Evolutionary conservation across 768 basidiomycete species (phyloP).

Genomic region (Psilocybe azurescens): DNA sequence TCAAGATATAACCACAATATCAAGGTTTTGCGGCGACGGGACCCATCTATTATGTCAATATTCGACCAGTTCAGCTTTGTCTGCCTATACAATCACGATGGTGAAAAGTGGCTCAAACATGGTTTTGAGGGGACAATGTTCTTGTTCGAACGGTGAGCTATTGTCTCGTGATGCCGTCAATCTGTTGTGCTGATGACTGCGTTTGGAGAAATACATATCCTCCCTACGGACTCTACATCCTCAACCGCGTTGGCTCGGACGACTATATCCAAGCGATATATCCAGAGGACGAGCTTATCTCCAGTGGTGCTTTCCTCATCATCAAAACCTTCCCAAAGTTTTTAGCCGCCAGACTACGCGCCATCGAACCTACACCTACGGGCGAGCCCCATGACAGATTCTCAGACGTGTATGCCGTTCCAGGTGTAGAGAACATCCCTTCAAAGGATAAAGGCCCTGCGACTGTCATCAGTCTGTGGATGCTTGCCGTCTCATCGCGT

Average conservation of each 20-base stretch:
- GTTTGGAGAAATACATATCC: conserved; percentile 70
- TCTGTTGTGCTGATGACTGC: conserved; percentile 9
- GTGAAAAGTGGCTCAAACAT: conserved; percentile 79
- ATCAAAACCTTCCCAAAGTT: conserved; percentile 77
- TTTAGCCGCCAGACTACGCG: conserved; percentile 52
- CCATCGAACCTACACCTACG: conserved; percentile 35
- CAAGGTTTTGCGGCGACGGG: conserved; percentile 78
- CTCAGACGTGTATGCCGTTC: conserved; percentile 52
- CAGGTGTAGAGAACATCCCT: conserved; percentile 47
- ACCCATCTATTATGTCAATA: conserved; percentile 79
- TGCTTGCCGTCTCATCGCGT: conserved; percentile 68
- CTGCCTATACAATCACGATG: conserved; percentile 80
- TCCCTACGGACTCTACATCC: conserved; percentile 83
- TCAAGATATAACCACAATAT: conserved; percentile 79
- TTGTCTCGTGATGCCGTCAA: conserved; percentile 18
- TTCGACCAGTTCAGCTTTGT: conserved; percentile 91
- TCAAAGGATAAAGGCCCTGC: conserved; percentile 59
- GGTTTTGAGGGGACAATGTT: conserved; percentile 92
- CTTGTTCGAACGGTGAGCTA: conserved; percentile 78
- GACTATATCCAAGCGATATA: conserved; percentile 78
- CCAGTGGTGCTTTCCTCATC: conserved; percentile 70
- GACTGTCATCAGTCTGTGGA: conserved; percentile 77
- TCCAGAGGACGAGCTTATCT: conserved; percentile 77
- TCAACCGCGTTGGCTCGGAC: conserved; percentile 81
- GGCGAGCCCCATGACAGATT: conserved; percentile 49